Percentiles rank a stretch among this genome's conserved stretches.
Conservation (phyloP, 1,284 basidiomycete species). For the Ganoderma boninense region DNA sequence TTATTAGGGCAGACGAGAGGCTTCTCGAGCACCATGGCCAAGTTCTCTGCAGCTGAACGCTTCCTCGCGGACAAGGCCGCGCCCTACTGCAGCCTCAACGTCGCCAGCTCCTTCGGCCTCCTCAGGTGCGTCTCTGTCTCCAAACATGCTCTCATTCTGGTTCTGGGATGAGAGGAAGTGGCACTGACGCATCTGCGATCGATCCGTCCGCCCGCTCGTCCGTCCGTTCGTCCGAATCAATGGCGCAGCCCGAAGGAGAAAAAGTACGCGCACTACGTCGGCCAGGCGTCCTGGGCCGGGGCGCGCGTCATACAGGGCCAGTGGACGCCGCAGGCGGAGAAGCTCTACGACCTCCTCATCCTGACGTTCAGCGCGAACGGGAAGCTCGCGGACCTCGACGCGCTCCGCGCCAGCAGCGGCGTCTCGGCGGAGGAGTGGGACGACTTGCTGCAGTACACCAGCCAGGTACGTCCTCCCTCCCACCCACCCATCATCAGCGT, state of each 20-base stretch:
- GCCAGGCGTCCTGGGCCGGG: slow-evolving; percentile 81
- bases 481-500: not conserved
- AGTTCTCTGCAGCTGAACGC: slow-evolving; percentile 54
- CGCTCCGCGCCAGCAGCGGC: slow-evolving; percentile 60
- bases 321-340: slow-evolving; percentile 71
- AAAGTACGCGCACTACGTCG: slow-evolving; percentile 77
- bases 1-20: slow-evolving; percentile 13
- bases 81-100: slow-evolving; percentile 74
- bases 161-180: not conserved
- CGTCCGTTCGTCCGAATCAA: too few relatives aligned
- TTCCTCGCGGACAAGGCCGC: slow-evolving; percentile 75
- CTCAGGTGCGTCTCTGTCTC: slow-evolving; percentile 56
- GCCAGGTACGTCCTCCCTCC: slow-evolving; percentile 59
- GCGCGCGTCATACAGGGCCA: slow-evolving; percentile 84
- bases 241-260: slow-evolving; percentile 72
- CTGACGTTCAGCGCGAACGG: slow-evolving; percentile 69
- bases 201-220: too few relatives aligned
- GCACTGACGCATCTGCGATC: not conserved
- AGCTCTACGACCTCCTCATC: slow-evolving; percentile 76
- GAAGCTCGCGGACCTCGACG: slow-evolving; percentile 62
- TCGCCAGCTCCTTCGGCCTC: slow-evolving; percentile 70
- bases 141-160: not conserved
- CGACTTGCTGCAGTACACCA: slow-evolving; percentile 73
- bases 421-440: slow-evolving; percentile 71
- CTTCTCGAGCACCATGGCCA: slow-evolving; percentile 44